Evolutionary conservation across 2,329 filamentous ascomycete genomes (phyloP), one percentile per base, ranked within the genome.

Genomic region (Fusarium austroafricanum): DNA sequence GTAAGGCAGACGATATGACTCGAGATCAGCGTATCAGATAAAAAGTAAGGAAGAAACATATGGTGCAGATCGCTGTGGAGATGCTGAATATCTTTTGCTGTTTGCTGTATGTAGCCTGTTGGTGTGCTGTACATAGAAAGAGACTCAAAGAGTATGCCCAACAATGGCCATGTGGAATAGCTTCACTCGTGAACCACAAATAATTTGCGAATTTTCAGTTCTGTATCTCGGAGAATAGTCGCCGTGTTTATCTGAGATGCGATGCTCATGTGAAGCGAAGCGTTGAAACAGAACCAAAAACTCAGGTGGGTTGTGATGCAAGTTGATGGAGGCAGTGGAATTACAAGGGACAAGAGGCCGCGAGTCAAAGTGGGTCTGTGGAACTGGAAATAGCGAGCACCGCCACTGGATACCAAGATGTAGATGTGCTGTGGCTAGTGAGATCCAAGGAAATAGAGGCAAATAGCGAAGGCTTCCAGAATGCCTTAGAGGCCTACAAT

Each of bases 261-360:
- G n/a, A n/a, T n/a, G n/a, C n/a, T 40, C 23, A 46, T 35, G 33
- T 12, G 52, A 29, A 29, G 28, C 28, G 53, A 29, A 58, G 29
- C 18, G 56, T 70, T 67, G 55, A 64, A 68, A 66, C 53, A 45
- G 43, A 55, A 50, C 26, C 43, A 55, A 54, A 70, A 51, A 39
- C 52, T 43, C 56, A 38, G 50, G 40, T 61, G 56, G 58, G 12
- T 61, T 46, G 49, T 57, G 61, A 69, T 71, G 69, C 57, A 65
- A 64, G 35, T 37, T 18, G 44, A 64, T 60, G 56, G 65, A 55
- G 40, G 53, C 56, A 50, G 65, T 63, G 58, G 65, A 57, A 71
- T 70, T 72, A 23, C 54, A 67, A 70, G 67, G 65, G 62, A 55
- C 46, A 50, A 54, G 62, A 72, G 70, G 70, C 68, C 70, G 70